These are phyloP conservation scores for Simplicillium aogashimaense DNA, from an alignment of 2,329 filamentous ascomycete genomes.

Conservation along the genomic window DNA sequence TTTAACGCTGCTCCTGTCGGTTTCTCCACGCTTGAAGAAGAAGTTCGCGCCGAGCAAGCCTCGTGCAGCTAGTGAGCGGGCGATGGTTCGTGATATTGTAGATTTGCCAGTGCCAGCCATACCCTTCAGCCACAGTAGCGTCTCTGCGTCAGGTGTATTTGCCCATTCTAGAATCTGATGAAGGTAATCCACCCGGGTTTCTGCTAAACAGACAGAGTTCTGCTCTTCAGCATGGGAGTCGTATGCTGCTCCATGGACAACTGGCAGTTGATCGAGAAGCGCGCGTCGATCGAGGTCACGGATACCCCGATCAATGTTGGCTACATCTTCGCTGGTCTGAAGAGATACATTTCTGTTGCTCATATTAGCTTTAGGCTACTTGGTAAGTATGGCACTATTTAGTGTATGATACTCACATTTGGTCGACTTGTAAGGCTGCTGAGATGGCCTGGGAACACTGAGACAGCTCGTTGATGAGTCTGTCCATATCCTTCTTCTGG, in stretches of 20 bases:
- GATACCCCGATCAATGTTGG: too few species aligned
- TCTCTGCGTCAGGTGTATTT: constrained; percentile 7
- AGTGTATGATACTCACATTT: too few species aligned
- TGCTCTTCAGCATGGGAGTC: constrained; percentile 17
- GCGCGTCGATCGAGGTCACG: too few species aligned
- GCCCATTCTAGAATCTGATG: constrained; percentile 15
- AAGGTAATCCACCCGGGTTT: constrained; percentile 16
- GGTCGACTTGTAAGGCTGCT: too few species aligned
- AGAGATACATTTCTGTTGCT: too few species aligned
- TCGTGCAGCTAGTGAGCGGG: constrained; percentile 2
- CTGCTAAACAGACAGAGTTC: constrained; percentile 14
- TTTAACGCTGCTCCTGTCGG: constrained; percentile 20
- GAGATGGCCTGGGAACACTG: too few species aligned
- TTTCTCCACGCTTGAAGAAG: constrained; percentile 19
- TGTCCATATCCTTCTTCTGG: constrained; percentile 21
- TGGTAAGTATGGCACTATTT: too few species aligned
- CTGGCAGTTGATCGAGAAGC: too few species aligned
- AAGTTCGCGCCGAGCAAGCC: constrained; percentile 12
- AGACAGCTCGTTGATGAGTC: too few species aligned
- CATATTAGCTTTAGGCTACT: too few species aligned
- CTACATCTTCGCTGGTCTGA: too few species aligned
- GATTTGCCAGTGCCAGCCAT: constrained; percentile 25
- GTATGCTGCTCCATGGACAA: constrained; percentile 11
- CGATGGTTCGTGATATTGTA: constrained; percentile 21
- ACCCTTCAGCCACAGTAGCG: constrained; percentile 22